These are phyloP conservation scores for Bisporella sp. DNA, from an alignment of 2,329 filamentous ascomycete species.

Conservation along the genomic window DNA sequence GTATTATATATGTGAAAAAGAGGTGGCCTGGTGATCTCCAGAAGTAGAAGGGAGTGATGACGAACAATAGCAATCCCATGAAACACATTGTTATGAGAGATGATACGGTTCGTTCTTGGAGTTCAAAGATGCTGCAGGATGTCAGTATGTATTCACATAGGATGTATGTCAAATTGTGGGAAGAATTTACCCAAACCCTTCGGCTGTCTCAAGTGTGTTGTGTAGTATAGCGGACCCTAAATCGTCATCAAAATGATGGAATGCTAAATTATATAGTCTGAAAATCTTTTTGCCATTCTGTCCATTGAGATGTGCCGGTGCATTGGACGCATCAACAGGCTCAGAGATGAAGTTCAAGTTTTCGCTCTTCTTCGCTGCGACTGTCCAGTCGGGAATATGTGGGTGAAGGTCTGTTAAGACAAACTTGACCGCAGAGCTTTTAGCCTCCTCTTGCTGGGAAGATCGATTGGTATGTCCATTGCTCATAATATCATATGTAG, in stretches of 20 bases:
- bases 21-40: constrained; percentile 35
- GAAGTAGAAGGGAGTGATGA: constrained; percentile 44
- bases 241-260: constrained; percentile 68
- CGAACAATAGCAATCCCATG: constrained; percentile 44
- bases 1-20: constrained; percentile 59
- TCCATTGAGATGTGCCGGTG: constrained; percentile 42
- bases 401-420: constrained; percentile 62
- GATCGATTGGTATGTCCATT: constrained; percentile 17
- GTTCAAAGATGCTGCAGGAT: constrained; percentile 55
- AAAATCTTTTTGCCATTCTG: constrained; percentile 47
- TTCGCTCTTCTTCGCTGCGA: constrained; percentile 42
- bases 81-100: constrained; percentile 46
- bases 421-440: constrained; percentile 40
- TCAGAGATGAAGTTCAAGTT: constrained; percentile 52
- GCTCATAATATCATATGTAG: constrained; percentile 3
- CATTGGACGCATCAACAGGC: constrained; percentile 58
- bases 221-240: constrained; percentile 53
- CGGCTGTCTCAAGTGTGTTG: constrained; percentile 56
- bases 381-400: constrained; percentile 53
- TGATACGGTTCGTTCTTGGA: constrained; percentile 57
- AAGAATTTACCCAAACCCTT: constrained; percentile 52
- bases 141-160: background rate
- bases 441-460: constrained; percentile 12
- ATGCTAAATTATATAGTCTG: constrained; percentile 65
- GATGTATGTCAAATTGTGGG: background rate